Evolutionary conservation across 2,329 filamentous ascomycete species (phyloP).

Genomic region (Leptographium procerum): DNA sequence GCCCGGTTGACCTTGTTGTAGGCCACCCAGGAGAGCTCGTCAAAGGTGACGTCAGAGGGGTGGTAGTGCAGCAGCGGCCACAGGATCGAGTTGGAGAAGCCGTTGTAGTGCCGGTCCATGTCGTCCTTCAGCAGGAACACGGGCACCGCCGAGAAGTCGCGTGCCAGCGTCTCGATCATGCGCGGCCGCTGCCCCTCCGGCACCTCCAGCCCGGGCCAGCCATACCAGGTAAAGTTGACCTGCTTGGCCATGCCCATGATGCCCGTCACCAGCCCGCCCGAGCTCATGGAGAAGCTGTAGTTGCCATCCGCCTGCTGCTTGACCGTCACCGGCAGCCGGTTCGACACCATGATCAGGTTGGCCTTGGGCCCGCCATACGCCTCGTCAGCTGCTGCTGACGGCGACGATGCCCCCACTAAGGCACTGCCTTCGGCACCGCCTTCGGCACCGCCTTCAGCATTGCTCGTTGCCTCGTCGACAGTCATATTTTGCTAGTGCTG

Average conservation of each 20-base stretch:
- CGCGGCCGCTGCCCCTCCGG: constrained; percentile 68
- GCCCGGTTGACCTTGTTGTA: constrained; percentile 88
- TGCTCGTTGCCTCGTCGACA: background rate
- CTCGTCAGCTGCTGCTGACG: background rate
- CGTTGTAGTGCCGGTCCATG: constrained; percentile 93
- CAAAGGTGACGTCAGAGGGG: constrained; percentile 94
- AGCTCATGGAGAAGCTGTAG: constrained; percentile 94
- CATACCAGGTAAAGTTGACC: constrained; percentile 96
- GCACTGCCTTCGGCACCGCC: background rate
- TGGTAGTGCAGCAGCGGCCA: constrained; percentile 99
- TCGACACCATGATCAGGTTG: constrained; percentile 58
- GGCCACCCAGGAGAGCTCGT: constrained; percentile 86
- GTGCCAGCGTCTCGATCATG: constrained; percentile 67
- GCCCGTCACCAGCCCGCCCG: constrained; percentile 87
- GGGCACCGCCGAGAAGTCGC: constrained; percentile 80
- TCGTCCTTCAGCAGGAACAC: constrained; percentile 91
- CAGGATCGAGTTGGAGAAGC: constrained; percentile 94
- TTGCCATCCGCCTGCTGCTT: constrained; percentile 84
- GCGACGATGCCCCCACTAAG: background rate
- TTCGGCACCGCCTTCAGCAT: background rate
- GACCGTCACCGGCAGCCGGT: constrained; percentile 92
- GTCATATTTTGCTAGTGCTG: background rate
- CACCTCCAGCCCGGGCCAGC: constrained; percentile 89
- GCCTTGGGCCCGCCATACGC: constrained; percentile 11
- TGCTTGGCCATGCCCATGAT: constrained; percentile 85